Base-by-base conservation (phyloP, 2,329 filamentous ascomycete genomes). In the Akanthomyces muscarius region DNA sequence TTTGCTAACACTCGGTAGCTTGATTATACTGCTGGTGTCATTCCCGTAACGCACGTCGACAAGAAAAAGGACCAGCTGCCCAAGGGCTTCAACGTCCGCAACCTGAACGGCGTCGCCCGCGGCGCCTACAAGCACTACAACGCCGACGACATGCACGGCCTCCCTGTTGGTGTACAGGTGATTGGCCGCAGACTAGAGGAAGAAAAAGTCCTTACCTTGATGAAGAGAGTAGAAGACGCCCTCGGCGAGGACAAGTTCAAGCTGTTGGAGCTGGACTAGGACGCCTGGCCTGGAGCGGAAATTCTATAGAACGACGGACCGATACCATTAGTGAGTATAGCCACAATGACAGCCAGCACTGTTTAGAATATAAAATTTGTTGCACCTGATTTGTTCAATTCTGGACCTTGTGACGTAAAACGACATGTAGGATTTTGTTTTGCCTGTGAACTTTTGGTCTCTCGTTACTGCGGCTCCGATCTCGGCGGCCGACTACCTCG, bases 51-150 rank as follows among this genome's bases (percentile, higher is more conserved):
- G 0, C 90, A 92, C 65, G 93, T 97, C 0, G 89, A 97, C 71
- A 82, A 83, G 67, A 71, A 74, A 1, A 79, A 86, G 48, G 90
- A 95, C 70, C 82, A 85, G 66, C 80, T 93, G 0, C 85, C 92
- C 0, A 68, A 77, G 0, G 76, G 75, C 1, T 90, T 88, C 74
- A 83, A 83, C 38, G 73, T 88, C 53, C 82, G 80, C 62, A 84
- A 84, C 61, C 80, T 94, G 57, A 95, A 97, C 68, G 89, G 89
- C 3, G 86, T 97, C 10, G 91, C 92, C 0, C 82, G 82, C 63
- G 92, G 93, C 3, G 93, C 91, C 0, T 96, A 95, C 75, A 92
- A 90, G 75, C 83, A 92, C 69, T 97, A 97, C 73, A 86, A 97
- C 73, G 87, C 91, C 0, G 77, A 80, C 16, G 86, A 86, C 64